These are phyloP conservation scores for Rhizoclosmatium sp. DNA, from an alignment of 192 early-diverging fungal genomes.

Conservation along the genomic window DNA sequence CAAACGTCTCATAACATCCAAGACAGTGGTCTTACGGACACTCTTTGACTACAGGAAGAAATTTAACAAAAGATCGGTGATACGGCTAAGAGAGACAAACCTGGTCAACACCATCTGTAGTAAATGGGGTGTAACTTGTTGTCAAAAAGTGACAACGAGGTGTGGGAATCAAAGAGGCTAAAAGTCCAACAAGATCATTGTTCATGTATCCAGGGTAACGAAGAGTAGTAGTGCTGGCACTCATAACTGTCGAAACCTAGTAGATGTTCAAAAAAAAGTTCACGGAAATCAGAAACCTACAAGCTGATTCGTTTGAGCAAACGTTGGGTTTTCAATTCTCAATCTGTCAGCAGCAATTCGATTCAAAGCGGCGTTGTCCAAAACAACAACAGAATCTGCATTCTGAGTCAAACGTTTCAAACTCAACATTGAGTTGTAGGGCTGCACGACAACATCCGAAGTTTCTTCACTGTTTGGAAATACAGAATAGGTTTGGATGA, in stretches of 20 bases:
- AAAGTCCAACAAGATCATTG: conserved; percentile 95
- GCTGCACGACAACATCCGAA: conserved; percentile 94
- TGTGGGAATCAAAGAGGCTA: conserved; percentile 97
- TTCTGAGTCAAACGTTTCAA: conserved; percentile 89
- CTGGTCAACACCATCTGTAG: conserved; percentile 88
- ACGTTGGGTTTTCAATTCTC: conserved; percentile 93
- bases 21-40: conserved; percentile 94
- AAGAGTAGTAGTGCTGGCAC: conserved; percentile 93
- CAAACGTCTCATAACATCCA: conserved; percentile 97
- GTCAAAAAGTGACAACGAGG: conserved; percentile 96
- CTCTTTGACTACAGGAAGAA: conserved; percentile 73
- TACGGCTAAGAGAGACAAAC: conserved; percentile 43
- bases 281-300: conserved; percentile 50
- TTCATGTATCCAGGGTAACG: conserved; percentile 99
- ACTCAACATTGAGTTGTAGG: conserved; percentile 94
- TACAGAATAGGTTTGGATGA: conserved; percentile 97
- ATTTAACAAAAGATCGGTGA: not conserved
- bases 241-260: conserved; percentile 97
- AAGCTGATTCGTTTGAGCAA: conserved; percentile 95
- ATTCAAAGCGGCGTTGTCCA: conserved; percentile 94
- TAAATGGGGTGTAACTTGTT: conserved; percentile 97
- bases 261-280: conserved; percentile 26
- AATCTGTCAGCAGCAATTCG: conserved; percentile 92
- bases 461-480: conserved; percentile 97
- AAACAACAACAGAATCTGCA: conserved; percentile 95